Evolutionary conservation across 371 early-diverging fungal genomes (phyloP).

Genomic region (Lichtheimia ornata): DNA sequence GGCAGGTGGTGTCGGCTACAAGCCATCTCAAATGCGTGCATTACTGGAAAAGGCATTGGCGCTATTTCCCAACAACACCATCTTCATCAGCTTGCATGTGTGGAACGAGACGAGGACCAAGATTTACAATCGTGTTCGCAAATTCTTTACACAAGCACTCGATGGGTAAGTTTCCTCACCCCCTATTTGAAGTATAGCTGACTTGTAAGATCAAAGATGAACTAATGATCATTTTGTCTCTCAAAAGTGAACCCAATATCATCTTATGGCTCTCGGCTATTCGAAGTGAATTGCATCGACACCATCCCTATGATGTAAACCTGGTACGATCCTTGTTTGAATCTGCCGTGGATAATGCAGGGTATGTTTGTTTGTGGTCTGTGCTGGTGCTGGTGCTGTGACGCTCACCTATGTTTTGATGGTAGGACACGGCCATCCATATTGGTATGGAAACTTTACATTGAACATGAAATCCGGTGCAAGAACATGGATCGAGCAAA

Average conservation of each 20-base stretch:
- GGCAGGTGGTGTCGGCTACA: conserved; percentile 32
- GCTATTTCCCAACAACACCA: conserved; percentile 62
- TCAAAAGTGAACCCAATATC: conserved; percentile 50
- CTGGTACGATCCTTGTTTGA: conserved; percentile 65
- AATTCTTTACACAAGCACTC: conserved; percentile 41
- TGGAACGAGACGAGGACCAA: conserved; percentile 71
- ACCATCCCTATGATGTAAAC: conserved; percentile 55
- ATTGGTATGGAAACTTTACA: conserved; percentile 62
- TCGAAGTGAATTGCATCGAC: conserved; percentile 64
- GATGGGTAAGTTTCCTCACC: conserved; percentile 6
- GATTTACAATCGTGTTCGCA: conserved; percentile 65
- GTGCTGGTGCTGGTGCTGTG: not conserved
- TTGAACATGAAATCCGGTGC: conserved; percentile 56
- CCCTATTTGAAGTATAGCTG: too few species aligned
- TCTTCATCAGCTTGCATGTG: conserved; percentile 59
- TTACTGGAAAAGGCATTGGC: conserved; percentile 47
- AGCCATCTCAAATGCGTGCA: conserved; percentile 54
- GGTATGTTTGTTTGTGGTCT: not conserved
- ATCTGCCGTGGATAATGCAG: conserved; percentile 26
- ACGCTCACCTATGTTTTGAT: not conserved
- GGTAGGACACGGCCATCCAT: conserved; percentile 49
- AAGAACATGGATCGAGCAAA: conserved; percentile 44
- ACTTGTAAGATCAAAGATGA: too few species aligned
- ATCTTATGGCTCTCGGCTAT: conserved; percentile 64
- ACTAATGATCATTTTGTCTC: not conserved